Percentiles rank a stretch among this genome's conserved stretches.
Conservation (phyloP, 805 yeast genomes). For the Sugiyamaella smithiae region DNA sequence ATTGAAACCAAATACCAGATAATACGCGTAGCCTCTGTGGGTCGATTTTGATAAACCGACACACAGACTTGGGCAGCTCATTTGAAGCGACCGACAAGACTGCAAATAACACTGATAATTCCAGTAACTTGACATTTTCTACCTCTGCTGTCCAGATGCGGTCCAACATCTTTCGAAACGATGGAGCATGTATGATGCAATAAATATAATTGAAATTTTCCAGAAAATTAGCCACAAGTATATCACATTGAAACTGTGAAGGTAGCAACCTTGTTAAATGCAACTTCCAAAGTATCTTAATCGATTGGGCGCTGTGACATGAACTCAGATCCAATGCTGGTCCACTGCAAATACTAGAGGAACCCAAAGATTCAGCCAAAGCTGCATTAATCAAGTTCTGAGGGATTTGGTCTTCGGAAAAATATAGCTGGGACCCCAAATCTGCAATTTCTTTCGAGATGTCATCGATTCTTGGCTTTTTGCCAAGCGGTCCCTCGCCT, state of each 20-base stretch:
- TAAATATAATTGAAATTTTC: conserved; percentile 7
- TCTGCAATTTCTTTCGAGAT: background rate
- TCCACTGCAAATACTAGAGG: background rate
- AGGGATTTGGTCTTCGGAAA: background rate
- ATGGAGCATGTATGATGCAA: conserved; percentile 10
- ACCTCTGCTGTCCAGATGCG: conserved; percentile 5
- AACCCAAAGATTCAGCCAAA: background rate
- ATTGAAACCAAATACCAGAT: conserved; percentile 2
- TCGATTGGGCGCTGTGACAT: background rate
- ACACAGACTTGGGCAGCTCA: background rate
- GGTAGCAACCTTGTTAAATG: conserved; percentile 7
- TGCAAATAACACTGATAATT: conserved; percentile 5
- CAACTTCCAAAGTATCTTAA: background rate
- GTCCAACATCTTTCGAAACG: conserved; percentile 6
- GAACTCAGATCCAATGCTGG: background rate
- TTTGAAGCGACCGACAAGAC: conserved; percentile 2
- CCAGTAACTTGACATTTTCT: conserved; percentile 3
- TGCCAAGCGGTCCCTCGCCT: background rate
- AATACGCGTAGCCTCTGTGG: background rate
- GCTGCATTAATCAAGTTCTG: background rate
- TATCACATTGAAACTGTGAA: conserved; percentile 9
- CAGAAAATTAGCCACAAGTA: conserved; percentile 1
- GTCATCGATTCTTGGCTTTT: background rate
- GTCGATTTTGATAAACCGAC: background rate
- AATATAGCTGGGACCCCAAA: background rate